Base-by-base conservation (phyloP, 2,329 filamentous ascomycete genomes). In the Diaporthe citri region DNA sequence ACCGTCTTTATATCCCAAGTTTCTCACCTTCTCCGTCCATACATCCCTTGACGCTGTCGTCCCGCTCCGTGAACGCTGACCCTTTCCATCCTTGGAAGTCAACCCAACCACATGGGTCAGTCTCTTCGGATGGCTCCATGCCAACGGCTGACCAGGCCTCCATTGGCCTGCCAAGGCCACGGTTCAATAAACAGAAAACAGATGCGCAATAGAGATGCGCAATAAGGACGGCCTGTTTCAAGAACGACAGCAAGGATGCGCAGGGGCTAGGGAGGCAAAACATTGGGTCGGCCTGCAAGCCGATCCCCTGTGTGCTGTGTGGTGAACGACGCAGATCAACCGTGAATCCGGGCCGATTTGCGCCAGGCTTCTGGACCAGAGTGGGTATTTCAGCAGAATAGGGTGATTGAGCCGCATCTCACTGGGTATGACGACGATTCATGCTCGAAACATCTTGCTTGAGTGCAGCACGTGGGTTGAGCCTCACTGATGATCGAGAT, bases 161-260 rank as follows among this genome's bases (percentile, higher is more conserved):
- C 41, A 64, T 72, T 64, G 57, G 70, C 31, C 57, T 52, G 56
- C 57, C 70, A 62, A 62, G 56, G 25, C 34, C 25, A 34, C 31
- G 43, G 43, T 72, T 48, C 48, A 51, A 62, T 72, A 43, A 72
- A 64, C 36, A 64, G 70, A 52, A 62, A 55, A 72, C 57, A 72
- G 25, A 55, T 64, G 57, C 46, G 46, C 46, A 41, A 41, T 64
- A 25, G 46, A 64, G 17, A 43, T 72, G 43, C 56, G 34, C 34
- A 64, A 55, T 43, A 46, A 36, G 25, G 13, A 72, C 20, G 46
- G 55, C n/a, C 46, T 64, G 70, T 72, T 64, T 72, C 70, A 72
- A 64, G 46, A 55, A 64, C n/a, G 31, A 22, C 57, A 62, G 31
- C 70, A 62, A 64, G 57, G 43, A 52, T 59, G 70, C 70, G 39